Base-by-base conservation (phyloP, 768 basidiomycete species). In the Russula vinacea region DNA sequence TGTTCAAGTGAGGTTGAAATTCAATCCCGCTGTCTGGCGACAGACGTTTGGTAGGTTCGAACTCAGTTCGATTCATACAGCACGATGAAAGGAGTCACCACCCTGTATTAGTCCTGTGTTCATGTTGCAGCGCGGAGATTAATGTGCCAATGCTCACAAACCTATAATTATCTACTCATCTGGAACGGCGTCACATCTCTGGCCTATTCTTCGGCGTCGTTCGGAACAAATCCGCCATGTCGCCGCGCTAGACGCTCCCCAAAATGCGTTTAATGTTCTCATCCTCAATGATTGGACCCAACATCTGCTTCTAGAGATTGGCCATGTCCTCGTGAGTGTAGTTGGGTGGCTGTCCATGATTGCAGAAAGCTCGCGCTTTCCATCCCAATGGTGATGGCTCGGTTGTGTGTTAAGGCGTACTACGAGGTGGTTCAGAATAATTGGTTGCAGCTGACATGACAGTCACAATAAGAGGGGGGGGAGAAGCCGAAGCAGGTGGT, bases 401-500 rank as follows among this genome's bases (percentile, higher is more conserved):
- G n/a, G n/a, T n/a, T n/a, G n/a, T n/a, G n/a, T n/a, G n/a, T n/a
- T n/a, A n/a, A n/a, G n/a, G n/a, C n/a, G n/a, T n/a, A n/a, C 70
- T 4, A 74, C 73, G 54, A 83, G 72, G 24, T 77, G 75, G 65
- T 76, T 68, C 13, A 86, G 74, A 32, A 80, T 60, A 17, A 66
- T 70, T 5, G 82, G 79, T 70, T 84, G 81, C 17, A 83, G 84
- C 24, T 70, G 64, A 50, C 73, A 68, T 39, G 85, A 73, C 67
- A 84, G 84, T 47, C 75, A 72, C 58, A 85, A 51, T 14, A 86
- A 78, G n/a, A n/a, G 13, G 16, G 5, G 5, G 29, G 35, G 35
- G 84, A 37, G 79, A 74, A n/a, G 84, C 80, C 7, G 86, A 87
- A 5, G 82, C 83, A 10, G 84, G 84, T 9, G 84, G 87, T n/a